A percentile compares a stretch with the other conserved stretches of the same genome.
These are phyloP conservation scores for Entoloma clypeatum DNA, from an alignment of 1,284 basidiomycete species.

Conservation along the genomic window DNA sequence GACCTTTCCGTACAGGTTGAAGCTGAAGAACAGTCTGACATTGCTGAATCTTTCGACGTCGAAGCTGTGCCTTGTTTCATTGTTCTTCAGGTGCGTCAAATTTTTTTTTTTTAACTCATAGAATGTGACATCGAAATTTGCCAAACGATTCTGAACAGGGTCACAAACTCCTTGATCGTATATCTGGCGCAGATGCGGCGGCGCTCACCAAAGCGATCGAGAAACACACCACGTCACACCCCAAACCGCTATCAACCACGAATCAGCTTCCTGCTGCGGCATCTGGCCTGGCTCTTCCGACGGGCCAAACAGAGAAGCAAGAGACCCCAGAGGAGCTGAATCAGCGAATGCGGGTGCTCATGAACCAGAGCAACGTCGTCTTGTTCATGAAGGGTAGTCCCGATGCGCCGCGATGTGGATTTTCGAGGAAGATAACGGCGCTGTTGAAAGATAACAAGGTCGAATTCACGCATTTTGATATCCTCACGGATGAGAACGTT, in stretches of 20 bases:
- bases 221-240: slow-evolving; percentile 43
- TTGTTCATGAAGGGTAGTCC: slow-evolving; percentile 98
- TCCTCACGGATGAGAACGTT: slow-evolving; percentile 73
- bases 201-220: slow-evolving; percentile 65
- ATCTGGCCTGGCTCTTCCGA: slow-evolving; percentile 27
- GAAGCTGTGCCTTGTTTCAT: slow-evolving; percentile 89
- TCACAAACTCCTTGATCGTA: slow-evolving; percentile 80
- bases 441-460: slow-evolving; percentile 83
- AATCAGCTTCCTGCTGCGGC: slow-evolving; percentile 35
- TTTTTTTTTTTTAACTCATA: slow-evolving; percentile 5
- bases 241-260: slow-evolving; percentile 42
- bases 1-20: slow-evolving; percentile 60
- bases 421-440: slow-evolving; percentile 84
- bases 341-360: slow-evolving; percentile 58
- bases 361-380: slow-evolving; percentile 74
- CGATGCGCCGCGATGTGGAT: slow-evolving; percentile 85
- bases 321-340: slow-evolving; percentile 70
- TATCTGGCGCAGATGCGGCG: slow-evolving; percentile 80
- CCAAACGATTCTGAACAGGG: too few species aligned
- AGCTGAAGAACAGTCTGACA: slow-evolving; percentile 85
- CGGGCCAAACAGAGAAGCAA: slow-evolving; percentile 29
- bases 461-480: slow-evolving; percentile 82
- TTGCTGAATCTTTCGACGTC: slow-evolving; percentile 91
- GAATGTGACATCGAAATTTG: slow-evolving; percentile 33
- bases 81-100: slow-evolving; percentile 65